Conservation (phyloP, 148 eudicot genomes). For the Simmondsia chinensis region DNA sequence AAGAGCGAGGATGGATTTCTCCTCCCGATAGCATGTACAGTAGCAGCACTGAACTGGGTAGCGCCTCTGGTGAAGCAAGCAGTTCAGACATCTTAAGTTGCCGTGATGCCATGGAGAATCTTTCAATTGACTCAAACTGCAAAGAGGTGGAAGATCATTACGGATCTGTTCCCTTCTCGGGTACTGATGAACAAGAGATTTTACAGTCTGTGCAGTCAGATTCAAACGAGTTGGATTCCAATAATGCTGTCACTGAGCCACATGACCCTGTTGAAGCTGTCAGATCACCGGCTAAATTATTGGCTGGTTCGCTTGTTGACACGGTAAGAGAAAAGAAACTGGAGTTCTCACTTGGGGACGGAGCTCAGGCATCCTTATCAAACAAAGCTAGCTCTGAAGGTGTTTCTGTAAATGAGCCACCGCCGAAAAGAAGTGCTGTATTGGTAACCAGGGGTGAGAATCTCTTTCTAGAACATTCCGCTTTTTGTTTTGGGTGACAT, state of each 20-base stretch:
- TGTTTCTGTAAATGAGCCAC: slow-evolving; percentile 24
- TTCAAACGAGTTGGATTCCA: slow-evolving; percentile 15
- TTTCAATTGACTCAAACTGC: slow-evolving; percentile 19
- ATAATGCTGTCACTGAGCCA: slow-evolving; percentile 18
- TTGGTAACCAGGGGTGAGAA: slow-evolving; percentile 54
- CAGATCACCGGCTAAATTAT: slow-evolving; percentile 14
- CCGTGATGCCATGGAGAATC: slow-evolving; percentile 28
- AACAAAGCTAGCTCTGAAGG: slow-evolving; percentile 33
- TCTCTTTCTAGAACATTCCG: no score
- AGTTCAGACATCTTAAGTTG: slow-evolving; percentile 36
- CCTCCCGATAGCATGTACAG: slow-evolving; percentile 73
- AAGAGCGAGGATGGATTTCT: slow-evolving; percentile 81
- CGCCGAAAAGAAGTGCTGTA: slow-evolving; percentile 25
- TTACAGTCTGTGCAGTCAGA: slow-evolving; percentile 16
- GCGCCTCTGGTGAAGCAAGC: slow-evolving; percentile 34
- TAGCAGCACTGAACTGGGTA: slow-evolving; percentile 46
- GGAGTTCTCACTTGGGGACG: slow-evolving; percentile 21
- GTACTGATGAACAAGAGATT: slow-evolving; percentile 13
- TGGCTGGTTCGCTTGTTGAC: slow-evolving; percentile 15
- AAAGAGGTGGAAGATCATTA: slow-evolving; percentile 20
- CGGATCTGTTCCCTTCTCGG: slow-evolving; percentile 16
- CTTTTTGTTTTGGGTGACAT: no score
- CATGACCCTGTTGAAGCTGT: slow-evolving; percentile 17
- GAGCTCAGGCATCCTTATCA: slow-evolving; percentile 28
- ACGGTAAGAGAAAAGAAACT: slow-evolving; percentile 20